Base-by-base conservation (phyloP, 2,329 filamentous ascomycete species). In the Aspergillus spinulosporus region DNA sequence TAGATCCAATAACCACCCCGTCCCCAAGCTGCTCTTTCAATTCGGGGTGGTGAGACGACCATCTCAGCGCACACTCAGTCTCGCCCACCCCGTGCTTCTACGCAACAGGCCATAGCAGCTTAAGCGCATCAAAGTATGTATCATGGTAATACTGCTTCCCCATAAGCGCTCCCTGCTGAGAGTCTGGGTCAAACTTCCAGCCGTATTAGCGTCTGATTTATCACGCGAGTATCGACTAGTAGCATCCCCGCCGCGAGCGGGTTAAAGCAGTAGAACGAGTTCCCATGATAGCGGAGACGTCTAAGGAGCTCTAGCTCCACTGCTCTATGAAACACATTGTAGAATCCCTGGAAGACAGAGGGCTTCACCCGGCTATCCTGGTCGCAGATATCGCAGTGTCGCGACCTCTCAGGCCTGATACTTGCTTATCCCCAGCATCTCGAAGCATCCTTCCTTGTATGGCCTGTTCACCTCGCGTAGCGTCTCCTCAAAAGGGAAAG, bases 161-260 rank as follows among this genome's bases (percentile, higher is more conserved):
- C 61, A 70, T 74, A 60, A 63, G 69, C 59, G 55, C 67, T 28
- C 71, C 78, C 59, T 77, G 73, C 60, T 59, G 68, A 60, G 64
- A 70, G 52, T 72, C 73, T 51, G 68, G 76, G 65, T 74, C 76
- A 60, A 58, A 57, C 1, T 28, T 12, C 26, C 54, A 2, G 52
- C 52, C 3, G 39, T n/a, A 26, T 49, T 47, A 11, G 39, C 39
- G 2, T 64, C 57, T 2, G 55, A 52, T 39, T 57, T 54, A 9
- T 68, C 72, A 2, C 74, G 67, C 2, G 64, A 63, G 55, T 76
- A 75, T 3, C 74, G 66, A n/a, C 68, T 68, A 0, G 78, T 78
- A 82, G 64, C 29, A 77, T 74, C 1, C 79, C 78, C 5, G 77
- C 78, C 0, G 78, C 78, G 0, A 82, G 60, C 0, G 77, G 77